Evolutionary conservation across 2,329 filamentous ascomycete species (phyloP).

Genomic region (Pseudogymnoascus sp.): DNA sequence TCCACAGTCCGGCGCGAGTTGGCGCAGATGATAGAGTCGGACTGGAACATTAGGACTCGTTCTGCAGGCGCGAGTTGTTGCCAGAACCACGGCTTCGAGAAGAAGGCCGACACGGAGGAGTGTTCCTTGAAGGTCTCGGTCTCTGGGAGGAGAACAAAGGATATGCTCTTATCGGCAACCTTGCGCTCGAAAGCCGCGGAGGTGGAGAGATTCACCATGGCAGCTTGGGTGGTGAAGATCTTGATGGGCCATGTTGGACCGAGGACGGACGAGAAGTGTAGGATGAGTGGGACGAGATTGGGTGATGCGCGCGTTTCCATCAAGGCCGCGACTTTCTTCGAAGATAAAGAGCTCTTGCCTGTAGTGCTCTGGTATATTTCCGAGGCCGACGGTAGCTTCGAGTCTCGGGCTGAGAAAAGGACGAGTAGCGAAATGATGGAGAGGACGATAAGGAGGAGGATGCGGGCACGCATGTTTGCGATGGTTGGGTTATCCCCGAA

Average conservation of each 20-base stretch:
- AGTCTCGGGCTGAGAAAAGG: not conserved
- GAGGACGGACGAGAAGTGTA: constrained; percentile 33
- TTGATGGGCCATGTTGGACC: constrained; percentile 38
- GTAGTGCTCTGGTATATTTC: not conserved
- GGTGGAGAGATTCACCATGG: constrained; percentile 12
- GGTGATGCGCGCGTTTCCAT: constrained; percentile 30
- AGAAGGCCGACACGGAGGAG: constrained; percentile 23
- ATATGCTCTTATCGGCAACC: constrained; percentile 28
- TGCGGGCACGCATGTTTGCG: not conserved
- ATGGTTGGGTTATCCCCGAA: not conserved
- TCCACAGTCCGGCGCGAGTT: constrained; percentile 28
- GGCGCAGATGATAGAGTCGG: constrained; percentile 30
- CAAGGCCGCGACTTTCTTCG: constrained; percentile 30
- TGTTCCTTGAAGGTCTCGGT: constrained; percentile 27
- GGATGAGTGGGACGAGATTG: constrained; percentile 31
- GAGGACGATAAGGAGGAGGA: not conserved
- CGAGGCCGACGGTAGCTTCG: not conserved
- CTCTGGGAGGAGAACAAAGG: constrained; percentile 33
- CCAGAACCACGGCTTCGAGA: constrained; percentile 28
- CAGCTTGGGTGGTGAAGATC: constrained; percentile 31
- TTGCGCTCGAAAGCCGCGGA: constrained; percentile 32
- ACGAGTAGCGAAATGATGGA: not conserved
- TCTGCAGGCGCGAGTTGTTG: constrained; percentile 26
- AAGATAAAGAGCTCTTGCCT: not conserved
- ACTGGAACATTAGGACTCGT: constrained; percentile 30